Conservation (phyloP, 148 eudicot species). For the Arbutus unedo region DNA sequence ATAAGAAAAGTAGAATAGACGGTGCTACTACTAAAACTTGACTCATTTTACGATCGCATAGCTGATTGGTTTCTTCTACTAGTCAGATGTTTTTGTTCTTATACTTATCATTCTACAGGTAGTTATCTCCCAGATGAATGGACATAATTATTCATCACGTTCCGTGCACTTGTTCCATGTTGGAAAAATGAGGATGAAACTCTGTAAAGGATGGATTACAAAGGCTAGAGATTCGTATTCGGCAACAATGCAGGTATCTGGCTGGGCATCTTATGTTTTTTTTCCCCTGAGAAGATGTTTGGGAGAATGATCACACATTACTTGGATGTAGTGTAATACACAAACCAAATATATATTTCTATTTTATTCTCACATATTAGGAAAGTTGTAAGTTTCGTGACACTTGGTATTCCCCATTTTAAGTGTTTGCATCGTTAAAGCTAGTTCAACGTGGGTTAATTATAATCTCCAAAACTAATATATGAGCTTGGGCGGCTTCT, state of each 20-base stretch:
- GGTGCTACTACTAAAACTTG: not conserved
- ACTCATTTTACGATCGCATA: not conserved
- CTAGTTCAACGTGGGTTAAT: not conserved
- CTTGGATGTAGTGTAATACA: not conserved
- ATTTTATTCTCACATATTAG: not conserved
- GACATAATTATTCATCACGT: conserved; percentile 82
- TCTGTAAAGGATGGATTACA: conserved; percentile 90
- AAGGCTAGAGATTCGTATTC: conserved; percentile 87
- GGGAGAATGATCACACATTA: not conserved
- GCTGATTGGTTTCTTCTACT: conserved; percentile 2
- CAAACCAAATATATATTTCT: not conserved
- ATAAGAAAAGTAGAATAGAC: not conserved
- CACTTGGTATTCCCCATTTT: not conserved
- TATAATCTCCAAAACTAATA: not conserved
- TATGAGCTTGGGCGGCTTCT: not conserved
- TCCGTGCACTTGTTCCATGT: conserved; percentile 72
- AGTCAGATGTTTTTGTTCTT: not conserved
- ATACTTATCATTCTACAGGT: conserved; percentile 49
- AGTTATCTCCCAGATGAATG: conserved; percentile 89
- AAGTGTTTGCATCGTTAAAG: not conserved
- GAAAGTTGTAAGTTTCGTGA: not conserved
- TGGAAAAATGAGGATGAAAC: conserved; percentile 84
- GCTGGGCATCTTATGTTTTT: not conserved
- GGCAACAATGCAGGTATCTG: conserved; percentile 76
- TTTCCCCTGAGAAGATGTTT: not conserved